Percentiles rank a stretch among this genome's conserved stretches.
Conservation (phyloP, 225 moss, liverwort and hornwort genomes). For the Pleurozium schreberi region DNA sequence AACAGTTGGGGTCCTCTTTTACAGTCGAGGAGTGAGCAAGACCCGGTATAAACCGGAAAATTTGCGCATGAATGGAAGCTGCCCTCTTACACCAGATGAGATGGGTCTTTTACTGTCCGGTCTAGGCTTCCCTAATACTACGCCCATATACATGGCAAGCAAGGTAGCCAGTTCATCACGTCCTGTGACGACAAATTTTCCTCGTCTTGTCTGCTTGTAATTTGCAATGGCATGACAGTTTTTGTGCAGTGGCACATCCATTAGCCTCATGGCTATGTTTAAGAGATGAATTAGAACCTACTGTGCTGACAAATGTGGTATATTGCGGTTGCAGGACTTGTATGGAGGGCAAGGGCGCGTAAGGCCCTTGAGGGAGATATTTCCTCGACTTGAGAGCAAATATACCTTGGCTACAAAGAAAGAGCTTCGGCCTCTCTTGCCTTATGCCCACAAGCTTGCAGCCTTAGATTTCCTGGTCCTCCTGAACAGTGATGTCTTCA, state of each 20-base stretch:
- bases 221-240: not conserved
- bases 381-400: constrained; percentile 34
- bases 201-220: not conserved
- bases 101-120: constrained; percentile 53
- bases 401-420: constrained; percentile 38
- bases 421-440: constrained; percentile 42
- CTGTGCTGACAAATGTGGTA: not conserved
- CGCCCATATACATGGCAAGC: constrained; percentile 38
- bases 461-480: constrained; percentile 53
- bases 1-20: not conserved
- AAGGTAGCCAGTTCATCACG: constrained; percentile 11
- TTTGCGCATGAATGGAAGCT: constrained; percentile 57
- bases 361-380: constrained; percentile 44
- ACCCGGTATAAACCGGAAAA: constrained; percentile 34
- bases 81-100: constrained; percentile 63
- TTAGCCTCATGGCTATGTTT: not conserved
- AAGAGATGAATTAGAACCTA: not conserved
- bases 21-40: constrained; percentile 46
- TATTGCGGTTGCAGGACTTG: constrained; percentile 21
- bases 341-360: constrained; percentile 46
- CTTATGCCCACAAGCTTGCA: constrained; percentile 42
- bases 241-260: not conserved
- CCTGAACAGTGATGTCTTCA: constrained; percentile 50
- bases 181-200: not conserved
- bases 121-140: constrained; percentile 24